Base-by-base conservation (phyloP, 306 rosid species). In the Rosa lucieae region DNA sequence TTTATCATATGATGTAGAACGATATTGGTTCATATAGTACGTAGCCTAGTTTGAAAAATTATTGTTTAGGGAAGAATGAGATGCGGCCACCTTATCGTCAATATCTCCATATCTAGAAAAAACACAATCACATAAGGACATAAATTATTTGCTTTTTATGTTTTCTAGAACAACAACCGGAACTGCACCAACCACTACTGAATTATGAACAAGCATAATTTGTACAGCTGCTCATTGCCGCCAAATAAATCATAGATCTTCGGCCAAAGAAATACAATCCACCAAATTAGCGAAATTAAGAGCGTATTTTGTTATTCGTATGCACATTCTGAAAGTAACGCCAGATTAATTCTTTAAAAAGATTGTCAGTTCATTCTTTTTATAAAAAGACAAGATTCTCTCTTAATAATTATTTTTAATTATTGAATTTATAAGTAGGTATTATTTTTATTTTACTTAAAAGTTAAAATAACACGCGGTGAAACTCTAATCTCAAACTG, bases 91-190 rank as follows among this genome's bases (percentile, higher is more conserved):
- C 37, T 63, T 63, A 62, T 29, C 73, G 13, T 15, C 68, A 73
- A 35, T 32, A 78, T 44, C 21, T 46, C 68, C 77, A 35, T 32
- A 78, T 44, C 21, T 46, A 51, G 49, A 74, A 11, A 15, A 5
- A 18, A 17, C 46, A 10, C 9, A 53, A 61, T 72, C 62, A 32
- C 5, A 40, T 26, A 18, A 7, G 35, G 13, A 12, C 5, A 5
- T 44, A 37, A 8, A 44, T 53, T 14, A 75, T 32, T 71, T 23
- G 18, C 23, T 15, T 56, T 47, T 12, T 3, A 74, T 75, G 80
- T 46, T 58, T 75, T 61, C 80, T 56, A 59, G 67, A 76, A 74
- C 77, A 76, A 69, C 77, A 72, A 75, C 80, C 49, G 1, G 29
- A 80, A 40, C 37, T 11, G 3, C 77, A 37, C 65, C 77, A n/a